phyloP scores from a whole-genome alignment of 2,329 filamentous ascomycete species.

The Ophiostoma ulmi region DNA sequence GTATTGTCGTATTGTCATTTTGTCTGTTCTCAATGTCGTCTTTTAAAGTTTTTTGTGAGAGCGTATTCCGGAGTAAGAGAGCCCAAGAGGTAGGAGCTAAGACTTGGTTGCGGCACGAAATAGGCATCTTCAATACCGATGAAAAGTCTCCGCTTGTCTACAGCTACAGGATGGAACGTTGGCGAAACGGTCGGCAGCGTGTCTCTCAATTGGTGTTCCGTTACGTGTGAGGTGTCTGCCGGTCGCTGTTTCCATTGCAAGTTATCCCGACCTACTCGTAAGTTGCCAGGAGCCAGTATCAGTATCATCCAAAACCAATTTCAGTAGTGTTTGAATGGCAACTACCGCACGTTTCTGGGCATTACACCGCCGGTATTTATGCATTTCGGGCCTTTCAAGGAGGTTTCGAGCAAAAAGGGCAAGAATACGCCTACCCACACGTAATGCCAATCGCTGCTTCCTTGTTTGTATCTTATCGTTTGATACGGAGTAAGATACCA shows the following conservation, averaged over 20 bases:
- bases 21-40: constrained; percentile 10
- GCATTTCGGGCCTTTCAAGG: not conserved
- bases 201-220: not conserved
- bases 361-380: not conserved
- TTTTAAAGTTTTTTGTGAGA: not conserved
- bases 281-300: not conserved
- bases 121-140: constrained; percentile 7
- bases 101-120: not conserved
- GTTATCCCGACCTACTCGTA: not conserved
- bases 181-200: not conserved
- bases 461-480: not conserved
- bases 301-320: no score
- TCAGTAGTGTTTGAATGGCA: no score
- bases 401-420: not conserved
- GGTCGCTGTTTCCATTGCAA: not conserved
- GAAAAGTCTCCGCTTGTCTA: not conserved
- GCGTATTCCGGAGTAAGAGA: no score
- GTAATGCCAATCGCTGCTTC: constrained; percentile 8
- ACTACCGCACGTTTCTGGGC: not conserved
- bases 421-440: not conserved
- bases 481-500: not conserved
- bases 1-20: constrained; percentile 8
- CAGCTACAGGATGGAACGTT: not conserved
- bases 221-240: not conserved
- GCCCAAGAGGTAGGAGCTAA: not conserved